These are phyloP conservation scores for Vinca minor DNA, from an alignment of 257 asterid species.

Conservation along the genomic window DNA sequence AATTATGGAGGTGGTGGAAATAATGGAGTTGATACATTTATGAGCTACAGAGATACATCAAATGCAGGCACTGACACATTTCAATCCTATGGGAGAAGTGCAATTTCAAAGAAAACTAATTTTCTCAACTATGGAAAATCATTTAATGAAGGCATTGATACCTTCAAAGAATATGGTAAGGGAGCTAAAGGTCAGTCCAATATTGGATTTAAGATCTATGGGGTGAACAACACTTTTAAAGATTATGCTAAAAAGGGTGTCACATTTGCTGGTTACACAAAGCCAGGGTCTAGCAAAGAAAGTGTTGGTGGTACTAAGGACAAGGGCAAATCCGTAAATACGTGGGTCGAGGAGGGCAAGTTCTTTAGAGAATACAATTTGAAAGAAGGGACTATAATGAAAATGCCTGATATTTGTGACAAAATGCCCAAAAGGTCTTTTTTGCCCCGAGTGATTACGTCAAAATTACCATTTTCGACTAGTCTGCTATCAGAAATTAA, in stretches of 20 bases:
- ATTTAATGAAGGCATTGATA: constrained; percentile 55
- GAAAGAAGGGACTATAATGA: constrained; percentile 45
- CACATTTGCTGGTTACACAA: constrained; percentile 58
- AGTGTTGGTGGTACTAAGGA: neutral
- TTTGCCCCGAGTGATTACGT: constrained; percentile 50
- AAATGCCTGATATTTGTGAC: constrained; percentile 67
- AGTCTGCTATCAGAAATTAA: constrained; percentile 24
- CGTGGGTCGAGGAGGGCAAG: constrained; percentile 58
- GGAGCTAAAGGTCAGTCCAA: constrained; percentile 34
- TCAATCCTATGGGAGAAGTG: constrained; percentile 48
- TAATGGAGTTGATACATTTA: constrained; percentile 41
- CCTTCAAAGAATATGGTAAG: constrained; percentile 64
- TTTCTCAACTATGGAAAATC: constrained; percentile 69
- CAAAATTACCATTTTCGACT: constrained; percentile 48
- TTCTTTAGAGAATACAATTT: constrained; percentile 65
- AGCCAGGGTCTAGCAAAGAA: constrained; percentile 15
- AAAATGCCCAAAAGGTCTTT: constrained; percentile 82
- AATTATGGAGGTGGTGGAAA: constrained; percentile 58
- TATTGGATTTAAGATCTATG: constrained; percentile 63
- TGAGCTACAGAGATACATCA: constrained; percentile 55
- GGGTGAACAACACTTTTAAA: constrained; percentile 52
- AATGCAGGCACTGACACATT: constrained; percentile 63
- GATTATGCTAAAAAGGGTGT: constrained; percentile 64
- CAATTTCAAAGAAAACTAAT: constrained; percentile 39
- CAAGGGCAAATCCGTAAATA: constrained; percentile 24